These are phyloP conservation scores for Aspergillus asperescens DNA, from an alignment of 495 filamentous ascomycete genomes.

Conservation along the genomic window DNA sequence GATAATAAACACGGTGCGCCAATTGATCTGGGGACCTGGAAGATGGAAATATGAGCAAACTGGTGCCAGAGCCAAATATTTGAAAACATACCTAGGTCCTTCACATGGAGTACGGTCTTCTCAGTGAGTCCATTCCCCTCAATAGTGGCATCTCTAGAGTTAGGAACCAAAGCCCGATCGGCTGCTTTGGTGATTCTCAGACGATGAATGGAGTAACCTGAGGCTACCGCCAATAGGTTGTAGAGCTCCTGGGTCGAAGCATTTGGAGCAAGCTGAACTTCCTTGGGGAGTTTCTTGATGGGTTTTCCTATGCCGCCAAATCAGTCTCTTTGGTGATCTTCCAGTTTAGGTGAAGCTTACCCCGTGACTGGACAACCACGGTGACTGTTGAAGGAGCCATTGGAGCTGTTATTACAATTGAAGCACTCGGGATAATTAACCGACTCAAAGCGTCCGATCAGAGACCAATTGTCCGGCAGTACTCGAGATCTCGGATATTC, in stretches of 20 bases:
- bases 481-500: background rate
- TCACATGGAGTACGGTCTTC: conserved; percentile 73
- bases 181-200: conserved; percentile 66
- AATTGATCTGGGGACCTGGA: conserved; percentile 84
- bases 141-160: conserved; percentile 58
- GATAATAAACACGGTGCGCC: conserved; percentile 90
- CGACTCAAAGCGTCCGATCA: no score
- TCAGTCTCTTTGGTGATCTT: background rate
- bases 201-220: conserved; percentile 54
- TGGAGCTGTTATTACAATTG: conserved; percentile 1
- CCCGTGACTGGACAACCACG: conserved; percentile 37
- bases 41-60: background rate
- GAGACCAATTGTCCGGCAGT: background rate
- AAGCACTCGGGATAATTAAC: background rate
- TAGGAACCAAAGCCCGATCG: conserved; percentile 64
- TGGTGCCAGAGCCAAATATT: background rate
- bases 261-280: conserved; percentile 54
- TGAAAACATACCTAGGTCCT: conserved; percentile 73
- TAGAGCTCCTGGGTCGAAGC: conserved; percentile 63
- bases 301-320: conserved; percentile 44
- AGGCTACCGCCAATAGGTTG: conserved; percentile 46
- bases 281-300: conserved; percentile 65
- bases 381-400: conserved; percentile 34
- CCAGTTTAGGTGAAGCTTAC: conserved; percentile 22
- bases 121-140: conserved; percentile 60